Evolutionary conservation across 2,329 filamentous ascomycete genomes (phyloP).

Genomic region (Escovopsis sp.): DNA sequence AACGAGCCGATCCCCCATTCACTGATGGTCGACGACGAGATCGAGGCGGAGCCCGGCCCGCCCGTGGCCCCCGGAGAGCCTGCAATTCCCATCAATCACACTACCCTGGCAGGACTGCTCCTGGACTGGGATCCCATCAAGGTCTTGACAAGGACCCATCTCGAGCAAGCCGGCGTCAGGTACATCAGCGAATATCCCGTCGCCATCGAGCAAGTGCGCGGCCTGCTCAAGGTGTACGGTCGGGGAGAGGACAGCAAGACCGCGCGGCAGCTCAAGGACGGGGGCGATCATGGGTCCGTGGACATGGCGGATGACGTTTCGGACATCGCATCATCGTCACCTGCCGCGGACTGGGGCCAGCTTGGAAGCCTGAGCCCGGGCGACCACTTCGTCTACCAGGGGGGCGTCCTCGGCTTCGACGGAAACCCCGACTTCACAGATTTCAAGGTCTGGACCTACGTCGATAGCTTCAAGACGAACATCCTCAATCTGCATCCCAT

Average conservation of each 20-base stretch:
- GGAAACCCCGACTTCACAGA: slow-evolving; percentile 41
- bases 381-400: slow-evolving; percentile 24
- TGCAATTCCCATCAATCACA: slow-evolving; percentile 72
- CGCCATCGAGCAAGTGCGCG: slow-evolving; percentile 57
- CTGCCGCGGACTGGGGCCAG: slow-evolving; percentile 44
- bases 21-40: slow-evolving; percentile 29
- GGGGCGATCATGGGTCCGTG: slow-evolving; percentile 22
- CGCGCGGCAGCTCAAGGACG: slow-evolving; percentile 25
- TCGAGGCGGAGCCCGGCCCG: slow-evolving; percentile 36
- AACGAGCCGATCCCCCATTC: slow-evolving; percentile 13
- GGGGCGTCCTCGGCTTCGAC: slow-evolving; percentile 24
- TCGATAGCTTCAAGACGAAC: slow-evolving; percentile 42
- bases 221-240: slow-evolving; percentile 61
- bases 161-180: slow-evolving; percentile 35
- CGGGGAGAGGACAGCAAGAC: slow-evolving; percentile 53
- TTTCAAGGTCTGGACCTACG: slow-evolving; percentile 35
- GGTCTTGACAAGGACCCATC: slow-evolving; percentile 40
- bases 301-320: slow-evolving; percentile 34
- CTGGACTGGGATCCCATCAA: slow-evolving; percentile 58
- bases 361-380: slow-evolving; percentile 36
- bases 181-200: slow-evolving; percentile 61
- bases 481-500: slow-evolving; percentile 54
- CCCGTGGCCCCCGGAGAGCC: slow-evolving; percentile 44
- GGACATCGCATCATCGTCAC: slow-evolving; percentile 38
- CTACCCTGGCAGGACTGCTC: slow-evolving; percentile 74